Conservation (phyloP, 192 early-diverging fungal species). For the Martensiomyces pterosporus region DNA sequence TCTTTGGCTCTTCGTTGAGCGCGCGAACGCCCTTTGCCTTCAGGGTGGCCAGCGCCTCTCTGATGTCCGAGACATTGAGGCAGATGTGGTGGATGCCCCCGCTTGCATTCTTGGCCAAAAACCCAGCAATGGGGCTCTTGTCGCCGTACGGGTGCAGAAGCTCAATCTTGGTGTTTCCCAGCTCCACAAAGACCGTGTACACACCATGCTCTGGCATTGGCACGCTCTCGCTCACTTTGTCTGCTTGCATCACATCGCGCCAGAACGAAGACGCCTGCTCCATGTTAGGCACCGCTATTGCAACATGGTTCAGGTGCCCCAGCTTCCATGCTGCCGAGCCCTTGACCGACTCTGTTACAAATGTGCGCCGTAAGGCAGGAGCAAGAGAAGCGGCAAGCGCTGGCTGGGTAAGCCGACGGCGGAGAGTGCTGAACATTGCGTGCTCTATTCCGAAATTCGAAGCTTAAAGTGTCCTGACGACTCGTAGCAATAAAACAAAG, state of each 20-base stretch:
- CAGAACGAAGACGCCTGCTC: slow-evolving; percentile 68
- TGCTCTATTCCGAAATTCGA: too few relatives aligned
- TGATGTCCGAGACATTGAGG: slow-evolving; percentile 70
- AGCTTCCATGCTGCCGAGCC: slow-evolving; percentile 59
- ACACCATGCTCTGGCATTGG: slow-evolving; percentile 79
- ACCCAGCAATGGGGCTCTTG: slow-evolving; percentile 71
- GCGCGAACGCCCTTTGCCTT: slow-evolving; percentile 59
- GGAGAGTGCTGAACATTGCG: too few relatives aligned
- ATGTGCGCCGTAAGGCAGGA: too few relatives aligned
- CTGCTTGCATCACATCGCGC: slow-evolving; percentile 61
- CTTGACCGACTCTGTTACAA: slow-evolving; percentile 13
- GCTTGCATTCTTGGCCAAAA: slow-evolving; percentile 72
- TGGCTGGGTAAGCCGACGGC: too few relatives aligned
- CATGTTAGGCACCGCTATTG: slow-evolving; percentile 75
- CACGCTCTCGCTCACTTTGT: slow-evolving; percentile 62
- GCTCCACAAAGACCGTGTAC: slow-evolving; percentile 78
- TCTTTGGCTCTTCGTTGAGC: slow-evolving; percentile 70
- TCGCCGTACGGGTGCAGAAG: slow-evolving; percentile 71
- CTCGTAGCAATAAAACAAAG: too few relatives aligned
- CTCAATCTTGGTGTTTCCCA: slow-evolving; percentile 86
- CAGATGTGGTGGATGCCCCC: slow-evolving; percentile 86
- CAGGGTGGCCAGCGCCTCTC: slow-evolving; percentile 61
- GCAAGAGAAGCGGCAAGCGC: too few relatives aligned
- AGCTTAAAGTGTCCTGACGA: too few relatives aligned
- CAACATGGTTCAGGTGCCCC: slow-evolving; percentile 76